Percentiles rank a stretch among this genome's conserved stretches.
phyloP scores from a whole-genome alignment of 1,284 basidiomycete genomes.

The Melampsora americana region DNA sequence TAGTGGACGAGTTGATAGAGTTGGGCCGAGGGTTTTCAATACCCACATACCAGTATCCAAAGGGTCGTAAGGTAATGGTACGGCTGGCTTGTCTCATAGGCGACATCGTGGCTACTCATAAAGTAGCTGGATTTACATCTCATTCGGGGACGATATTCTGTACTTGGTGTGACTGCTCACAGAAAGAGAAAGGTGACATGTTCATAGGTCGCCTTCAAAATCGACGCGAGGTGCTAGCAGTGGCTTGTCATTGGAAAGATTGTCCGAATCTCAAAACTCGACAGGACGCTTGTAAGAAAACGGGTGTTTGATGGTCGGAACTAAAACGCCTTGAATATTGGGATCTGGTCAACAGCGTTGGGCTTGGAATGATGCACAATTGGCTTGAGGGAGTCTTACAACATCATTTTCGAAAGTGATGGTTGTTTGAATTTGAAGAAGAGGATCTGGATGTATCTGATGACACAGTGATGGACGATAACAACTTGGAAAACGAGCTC shows the following conservation, averaged over 20 bases:
- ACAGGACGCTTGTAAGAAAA: background rate
- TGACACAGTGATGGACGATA: background rate
- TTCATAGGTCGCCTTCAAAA: background rate
- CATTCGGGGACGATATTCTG: background rate
- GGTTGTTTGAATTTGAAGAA: background rate
- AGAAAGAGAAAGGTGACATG: background rate
- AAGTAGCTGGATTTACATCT: conserved; percentile 15
- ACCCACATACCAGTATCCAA: background rate
- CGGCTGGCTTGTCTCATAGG: background rate
- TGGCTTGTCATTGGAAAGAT: background rate
- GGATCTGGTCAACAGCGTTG: conserved; percentile 10
- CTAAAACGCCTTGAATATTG: conserved; percentile 13
- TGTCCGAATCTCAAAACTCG: background rate
- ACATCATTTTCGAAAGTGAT: conserved; percentile 18
- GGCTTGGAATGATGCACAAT: conserved; percentile 25
- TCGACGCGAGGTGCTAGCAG: background rate
- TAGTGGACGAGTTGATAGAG: conserved; percentile 5
- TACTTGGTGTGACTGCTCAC: background rate
- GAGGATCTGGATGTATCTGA: background rate
- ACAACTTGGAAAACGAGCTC: background rate
- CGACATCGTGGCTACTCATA: background rate
- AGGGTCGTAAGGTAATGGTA: background rate
- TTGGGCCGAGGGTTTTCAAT: background rate
- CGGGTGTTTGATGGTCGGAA: conserved; percentile 25
- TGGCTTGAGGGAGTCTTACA: conserved; percentile 11